Percentiles rank a stretch among this genome's conserved stretches.
Conservation (phyloP, 1,284 basidiomycete genomes). For the Trametes versicolor region DNA sequence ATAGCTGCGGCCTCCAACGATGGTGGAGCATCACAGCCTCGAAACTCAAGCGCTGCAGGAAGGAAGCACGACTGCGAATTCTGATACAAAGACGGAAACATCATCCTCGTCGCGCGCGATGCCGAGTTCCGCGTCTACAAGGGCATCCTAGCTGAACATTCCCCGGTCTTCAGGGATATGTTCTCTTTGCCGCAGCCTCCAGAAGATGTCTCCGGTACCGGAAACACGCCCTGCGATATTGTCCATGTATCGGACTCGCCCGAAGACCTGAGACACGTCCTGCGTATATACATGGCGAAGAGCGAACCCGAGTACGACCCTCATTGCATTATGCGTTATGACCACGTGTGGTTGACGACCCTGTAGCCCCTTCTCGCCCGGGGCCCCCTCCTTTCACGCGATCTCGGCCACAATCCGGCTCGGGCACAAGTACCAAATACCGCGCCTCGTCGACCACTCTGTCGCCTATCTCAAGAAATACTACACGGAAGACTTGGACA, state of each 20-base stretch:
- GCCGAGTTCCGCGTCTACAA: no score
- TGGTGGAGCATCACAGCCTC: not conserved
- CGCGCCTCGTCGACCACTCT: not conserved
- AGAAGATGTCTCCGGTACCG: not conserved
- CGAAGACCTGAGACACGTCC: conserved; percentile 16
- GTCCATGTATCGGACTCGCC: conserved; percentile 10
- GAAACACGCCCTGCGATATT: conserved; percentile 12
- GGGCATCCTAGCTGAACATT: no score
- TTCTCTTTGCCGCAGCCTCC: conserved; percentile 18
- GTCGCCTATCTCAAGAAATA: not conserved
- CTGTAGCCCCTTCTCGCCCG: conserved; percentile 5
- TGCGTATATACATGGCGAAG: conserved; percentile 6
- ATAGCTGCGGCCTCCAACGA: not conserved
- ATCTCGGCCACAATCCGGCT: not conserved
- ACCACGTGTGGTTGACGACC: not conserved
- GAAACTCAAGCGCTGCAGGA: no score
- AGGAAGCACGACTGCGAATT: conserved; percentile 20
- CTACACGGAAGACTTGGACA: not conserved
- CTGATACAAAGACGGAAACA: conserved; percentile 28
- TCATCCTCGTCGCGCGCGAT: conserved; percentile 21
- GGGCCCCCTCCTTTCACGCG: not conserved
- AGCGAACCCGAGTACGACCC: not conserved
- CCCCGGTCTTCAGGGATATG: conserved; percentile 24
- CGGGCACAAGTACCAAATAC: conserved; percentile 11
- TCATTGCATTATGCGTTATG: not conserved